These are phyloP conservation scores for Ensete glaucum DNA, from an alignment of 176 grass and related monocot genomes.

Conservation along the genomic window DNA sequence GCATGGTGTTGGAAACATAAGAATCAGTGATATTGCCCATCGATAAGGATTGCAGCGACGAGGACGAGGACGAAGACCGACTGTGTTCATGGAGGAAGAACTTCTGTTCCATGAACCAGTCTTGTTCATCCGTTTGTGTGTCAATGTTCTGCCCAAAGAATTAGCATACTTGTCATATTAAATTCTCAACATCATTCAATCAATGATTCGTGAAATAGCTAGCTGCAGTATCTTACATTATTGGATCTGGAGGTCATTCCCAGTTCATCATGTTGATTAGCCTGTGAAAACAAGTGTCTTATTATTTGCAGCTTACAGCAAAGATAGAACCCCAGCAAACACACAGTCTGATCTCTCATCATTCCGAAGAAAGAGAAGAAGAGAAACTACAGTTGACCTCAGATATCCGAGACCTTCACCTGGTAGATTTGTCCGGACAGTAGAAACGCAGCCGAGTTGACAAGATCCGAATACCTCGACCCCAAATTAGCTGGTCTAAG, in stretches of 20 bases:
- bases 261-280: neutral
- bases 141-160: neutral
- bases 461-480: neutral
- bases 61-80: too few relatives aligned
- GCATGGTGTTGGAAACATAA: too few relatives aligned
- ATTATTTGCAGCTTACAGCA: too few relatives aligned
- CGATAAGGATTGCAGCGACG: too few relatives aligned
- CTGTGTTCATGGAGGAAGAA: neutral
- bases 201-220: too few relatives aligned
- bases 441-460: neutral
- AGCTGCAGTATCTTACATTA: neutral
- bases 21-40: too few relatives aligned
- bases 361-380: too few relatives aligned
- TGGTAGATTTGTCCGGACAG: neutral
- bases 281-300: neutral
- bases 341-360: too few relatives aligned
- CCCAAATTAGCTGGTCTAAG: neutral
- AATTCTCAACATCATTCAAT: too few relatives aligned
- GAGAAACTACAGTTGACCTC: too few relatives aligned
- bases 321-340: too few relatives aligned
- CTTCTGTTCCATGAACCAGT: neutral
- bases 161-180: too few relatives aligned
- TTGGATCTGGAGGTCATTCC: neutral
- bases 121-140: neutral
- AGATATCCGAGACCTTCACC: neutral